phyloP scores from a whole-genome alignment of 2,329 filamentous ascomycete genomes.

The Aspergillus clavatus region DNA sequence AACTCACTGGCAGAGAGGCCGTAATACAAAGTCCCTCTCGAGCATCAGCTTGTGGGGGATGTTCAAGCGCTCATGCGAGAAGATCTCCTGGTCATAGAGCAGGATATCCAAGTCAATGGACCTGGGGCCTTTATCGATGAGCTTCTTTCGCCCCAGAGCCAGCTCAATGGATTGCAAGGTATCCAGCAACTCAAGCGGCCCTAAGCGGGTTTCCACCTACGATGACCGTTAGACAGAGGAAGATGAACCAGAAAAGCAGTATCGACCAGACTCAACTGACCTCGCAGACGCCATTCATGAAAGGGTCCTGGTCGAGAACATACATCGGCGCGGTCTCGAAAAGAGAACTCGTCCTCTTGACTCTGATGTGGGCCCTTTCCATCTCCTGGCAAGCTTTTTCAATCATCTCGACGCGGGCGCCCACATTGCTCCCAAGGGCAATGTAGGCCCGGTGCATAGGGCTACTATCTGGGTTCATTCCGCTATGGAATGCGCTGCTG shows the following conservation, averaged over 20 bases:
- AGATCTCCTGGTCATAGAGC: conserved; percentile 64
- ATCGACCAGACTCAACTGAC: conserved; percentile 52
- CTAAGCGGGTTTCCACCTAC: conserved; percentile 74
- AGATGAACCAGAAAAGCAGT: conserved; percentile 2
- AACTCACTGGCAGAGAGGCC: conserved; percentile 62
- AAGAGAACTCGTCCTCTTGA: conserved; percentile 76
- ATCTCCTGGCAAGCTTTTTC: conserved; percentile 77
- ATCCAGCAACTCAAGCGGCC: conserved; percentile 71
- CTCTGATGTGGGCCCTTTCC: conserved; percentile 64
- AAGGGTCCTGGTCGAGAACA: conserved; percentile 78
- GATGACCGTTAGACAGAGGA: conserved; percentile 4
- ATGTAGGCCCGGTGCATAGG: conserved; percentile 60
- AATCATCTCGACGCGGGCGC: conserved; percentile 78
- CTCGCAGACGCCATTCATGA: conserved; percentile 90
- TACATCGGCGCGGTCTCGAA: conserved; percentile 99
- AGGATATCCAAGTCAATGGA: conserved; percentile 94
- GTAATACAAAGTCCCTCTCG: conserved; percentile 89
- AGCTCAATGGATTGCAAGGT: conserved; percentile 79
- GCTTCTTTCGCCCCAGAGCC: conserved; percentile 70
- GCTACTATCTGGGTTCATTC: conserved; percentile 16
- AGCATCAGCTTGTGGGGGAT: conserved; percentile 81
- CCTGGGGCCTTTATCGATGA: conserved; percentile 87
- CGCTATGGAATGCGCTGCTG: conserved; percentile 8
- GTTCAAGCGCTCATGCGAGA: conserved; percentile 68
- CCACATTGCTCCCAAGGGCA: conserved; percentile 88